Evolutionary conservation across 352 stramenopile species (phyloP).

Genomic region (Phytophthora foliorum): DNA sequence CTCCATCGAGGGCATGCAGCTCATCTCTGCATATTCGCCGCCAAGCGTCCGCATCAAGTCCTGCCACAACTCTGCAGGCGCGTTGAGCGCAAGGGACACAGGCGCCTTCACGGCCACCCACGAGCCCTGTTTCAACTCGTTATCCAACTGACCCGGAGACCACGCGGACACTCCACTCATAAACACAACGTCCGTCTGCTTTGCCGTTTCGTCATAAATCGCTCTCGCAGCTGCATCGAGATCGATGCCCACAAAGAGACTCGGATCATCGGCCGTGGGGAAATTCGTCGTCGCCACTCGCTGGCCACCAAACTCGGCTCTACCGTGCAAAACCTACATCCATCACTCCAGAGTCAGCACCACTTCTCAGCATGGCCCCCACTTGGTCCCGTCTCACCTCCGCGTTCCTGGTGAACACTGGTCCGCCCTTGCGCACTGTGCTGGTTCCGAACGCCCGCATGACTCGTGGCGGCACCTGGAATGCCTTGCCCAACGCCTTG

Average conservation of each 20-base stretch:
- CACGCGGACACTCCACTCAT: constrained; percentile 82
- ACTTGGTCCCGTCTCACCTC: constrained; percentile 44
- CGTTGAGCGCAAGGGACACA: constrained; percentile 72
- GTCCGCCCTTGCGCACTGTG: constrained; percentile 68
- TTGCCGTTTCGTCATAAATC: constrained; percentile 57
- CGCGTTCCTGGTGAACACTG: constrained; percentile 68
- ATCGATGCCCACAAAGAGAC: constrained; percentile 77
- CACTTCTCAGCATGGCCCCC: neutral
- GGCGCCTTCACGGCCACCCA: constrained; percentile 85
- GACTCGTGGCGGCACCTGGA: constrained; percentile 70
- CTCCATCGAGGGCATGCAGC: constrained; percentile 65
- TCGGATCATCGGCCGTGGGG: constrained; percentile 43
- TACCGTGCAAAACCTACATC: constrained; percentile 64
- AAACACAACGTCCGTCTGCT: constrained; percentile 80
- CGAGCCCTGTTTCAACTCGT: constrained; percentile 71
- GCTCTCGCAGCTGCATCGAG: constrained; percentile 68
- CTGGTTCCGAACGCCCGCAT: constrained; percentile 67
- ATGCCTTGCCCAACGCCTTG: constrained; percentile 63
- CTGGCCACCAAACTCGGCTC: constrained; percentile 71
- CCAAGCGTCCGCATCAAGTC: constrained; percentile 75
- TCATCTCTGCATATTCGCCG: constrained; percentile 82
- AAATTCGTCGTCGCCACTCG: constrained; percentile 64
- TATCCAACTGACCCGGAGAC: constrained; percentile 74
- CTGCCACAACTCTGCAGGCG: constrained; percentile 71
- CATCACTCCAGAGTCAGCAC: neutral